Percentiles rank a stretch among this genome's conserved stretches.
phyloP scores from a whole-genome alignment of 306 rosid genomes.

The Acacia acuminata region DNA sequence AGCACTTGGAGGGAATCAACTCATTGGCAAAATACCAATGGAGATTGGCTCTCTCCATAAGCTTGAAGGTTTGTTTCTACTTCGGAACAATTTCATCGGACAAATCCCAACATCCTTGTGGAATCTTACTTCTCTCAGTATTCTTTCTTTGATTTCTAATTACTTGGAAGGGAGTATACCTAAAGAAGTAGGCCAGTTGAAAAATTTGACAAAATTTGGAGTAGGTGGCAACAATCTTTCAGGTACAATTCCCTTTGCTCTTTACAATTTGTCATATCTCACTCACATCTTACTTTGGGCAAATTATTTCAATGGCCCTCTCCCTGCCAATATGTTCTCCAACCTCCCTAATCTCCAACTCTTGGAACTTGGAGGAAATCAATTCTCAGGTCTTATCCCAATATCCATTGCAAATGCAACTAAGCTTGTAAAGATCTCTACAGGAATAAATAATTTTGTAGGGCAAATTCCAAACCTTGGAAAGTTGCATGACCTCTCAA shows the following conservation, averaged over 20 bases:
- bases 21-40: neutral
- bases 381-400: too few species aligned
- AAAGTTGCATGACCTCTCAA: neutral
- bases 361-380: too few species aligned
- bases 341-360: too few species aligned
- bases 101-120: neutral
- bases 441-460: neutral
- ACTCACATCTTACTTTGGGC: neutral
- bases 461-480: slow-evolving; percentile 14
- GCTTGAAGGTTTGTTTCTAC: neutral
- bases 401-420: too few species aligned
- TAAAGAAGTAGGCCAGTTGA: neutral
- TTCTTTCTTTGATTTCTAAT: neutral
- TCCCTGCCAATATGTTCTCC: too few species aligned
- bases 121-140: neutral
- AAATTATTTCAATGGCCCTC: too few species aligned
- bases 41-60: neutral
- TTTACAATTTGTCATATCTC: neutral
- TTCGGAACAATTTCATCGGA: neutral
- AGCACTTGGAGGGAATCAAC: neutral
- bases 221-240: neutral
- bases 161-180: neutral
- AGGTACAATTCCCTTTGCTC: neutral
- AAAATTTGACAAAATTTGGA: neutral
- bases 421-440: neutral